Evolutionary conservation across 805 yeast genomes (phyloP), one percentile per base, ranked within the genome.

Genomic region (Saturnispora bothae): DNA sequence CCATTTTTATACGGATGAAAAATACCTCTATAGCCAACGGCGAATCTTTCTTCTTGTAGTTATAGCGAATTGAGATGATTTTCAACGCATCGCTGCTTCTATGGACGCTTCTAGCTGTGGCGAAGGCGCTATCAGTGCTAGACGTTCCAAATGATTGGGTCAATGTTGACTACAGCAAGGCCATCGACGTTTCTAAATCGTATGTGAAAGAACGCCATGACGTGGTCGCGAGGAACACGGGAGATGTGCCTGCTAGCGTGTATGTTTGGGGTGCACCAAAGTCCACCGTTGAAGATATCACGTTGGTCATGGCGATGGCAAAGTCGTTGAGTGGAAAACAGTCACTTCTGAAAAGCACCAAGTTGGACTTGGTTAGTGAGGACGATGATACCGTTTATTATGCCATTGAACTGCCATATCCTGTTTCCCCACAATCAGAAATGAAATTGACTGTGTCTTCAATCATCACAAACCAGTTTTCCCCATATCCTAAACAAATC

Each of bases 401-500:
- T 55, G 57, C 61, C 41, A 43, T 84, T 22, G 55, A 52, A 26
- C 61, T 86, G 36, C 82, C 83, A 10, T 64, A 65, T 32, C 82
- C 92, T 28, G 61, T 88, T 39, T 69, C 79, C 8, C 83, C 94
- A 20, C 73, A 75, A 26, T 68, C 76, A 18, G 59, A 60, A 23
- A 55, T 66, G 33, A 63, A 66, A 27, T 51, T 89, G 32, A 58
- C 61, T 28, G 59, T 78, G 14, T 65, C 72, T 23, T 59, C 66
- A 43, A 70, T 73, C 2, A 61, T 70, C 40, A 65, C 72, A 23
- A 63, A 67, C 41, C 54, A 61, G 26, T 50, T 78, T 34, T 43
- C 48, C 36, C 84, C 96, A 30, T 55, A 70, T 36, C 96, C 97
- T 1, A 68, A 66, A 36, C 60, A 65, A 43, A 73, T 81, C 30